Conservation (phyloP, 192 early-diverging fungal genomes). For the Coemansia sp. region DNA sequence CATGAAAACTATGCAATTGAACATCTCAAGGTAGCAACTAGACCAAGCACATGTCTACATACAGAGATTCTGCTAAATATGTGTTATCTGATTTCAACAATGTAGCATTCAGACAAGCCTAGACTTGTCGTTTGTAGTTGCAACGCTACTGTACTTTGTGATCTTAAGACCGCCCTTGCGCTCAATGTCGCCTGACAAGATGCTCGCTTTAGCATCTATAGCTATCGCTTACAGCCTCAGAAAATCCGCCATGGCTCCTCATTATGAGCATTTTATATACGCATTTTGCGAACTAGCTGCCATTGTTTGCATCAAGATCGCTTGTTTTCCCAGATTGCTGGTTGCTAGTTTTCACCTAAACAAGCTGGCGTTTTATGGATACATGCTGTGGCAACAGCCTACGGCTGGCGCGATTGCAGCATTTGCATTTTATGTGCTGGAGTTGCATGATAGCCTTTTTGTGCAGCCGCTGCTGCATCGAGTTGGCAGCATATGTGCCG, state of each 20-base stretch:
- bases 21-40: too few relatives aligned
- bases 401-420: neutral
- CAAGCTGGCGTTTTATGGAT: neutral
- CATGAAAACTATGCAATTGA: too few relatives aligned
- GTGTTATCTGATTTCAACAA: too few relatives aligned
- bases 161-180: neutral
- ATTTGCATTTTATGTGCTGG: neutral
- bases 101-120: conserved; percentile 2
- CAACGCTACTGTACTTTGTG: neutral
- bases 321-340: neutral
- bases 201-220: neutral
- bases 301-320: neutral
- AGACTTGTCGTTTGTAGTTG: neutral
- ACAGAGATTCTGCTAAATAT: too few relatives aligned
- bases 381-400: neutral
- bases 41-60: too few relatives aligned
- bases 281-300: neutral
- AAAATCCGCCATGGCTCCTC: neutral
- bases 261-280: neutral
- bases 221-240: neutral
- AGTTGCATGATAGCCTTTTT: neutral
- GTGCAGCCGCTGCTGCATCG: neutral
- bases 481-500: neutral
- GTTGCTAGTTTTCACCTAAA: neutral
- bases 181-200: neutral